Conservation (phyloP, 768 basidiomycete genomes). For the Leccinum sublutescens region DNA sequence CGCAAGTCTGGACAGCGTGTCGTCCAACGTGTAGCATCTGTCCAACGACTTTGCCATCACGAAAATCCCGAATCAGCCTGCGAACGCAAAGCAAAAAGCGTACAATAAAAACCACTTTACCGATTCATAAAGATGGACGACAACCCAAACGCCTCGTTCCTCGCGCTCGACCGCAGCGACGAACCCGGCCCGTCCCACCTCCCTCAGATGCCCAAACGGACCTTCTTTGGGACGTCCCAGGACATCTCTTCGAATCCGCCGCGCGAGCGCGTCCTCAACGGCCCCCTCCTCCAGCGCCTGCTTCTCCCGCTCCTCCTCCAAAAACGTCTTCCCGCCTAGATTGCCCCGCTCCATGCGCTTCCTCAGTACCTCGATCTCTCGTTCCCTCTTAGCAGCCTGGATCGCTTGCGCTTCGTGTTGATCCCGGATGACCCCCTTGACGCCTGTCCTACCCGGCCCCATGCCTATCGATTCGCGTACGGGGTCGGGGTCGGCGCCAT, state of each 20-base stretch:
- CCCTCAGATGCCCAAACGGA: conserved; percentile 74
- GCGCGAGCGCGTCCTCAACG: neutral
- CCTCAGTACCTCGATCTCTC: conserved; percentile 53
- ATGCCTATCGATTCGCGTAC: conserved; percentile 68
- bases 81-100: neutral
- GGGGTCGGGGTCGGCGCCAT: conserved; percentile 25
- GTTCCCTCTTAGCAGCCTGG: conserved; percentile 49
- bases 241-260: conserved; percentile 35
- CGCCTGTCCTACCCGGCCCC: conserved; percentile 84
- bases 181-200: conserved; percentile 74
- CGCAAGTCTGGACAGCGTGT: conserved; percentile 64
- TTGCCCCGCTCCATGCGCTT: conserved; percentile 60
- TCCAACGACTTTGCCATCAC: conserved; percentile 56
- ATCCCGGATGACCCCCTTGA: conserved; percentile 87
- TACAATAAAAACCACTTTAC: conserved; percentile 41
- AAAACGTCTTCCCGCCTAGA: conserved; percentile 66
- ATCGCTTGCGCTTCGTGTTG: conserved; percentile 63
- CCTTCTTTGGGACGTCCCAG: conserved; percentile 52
- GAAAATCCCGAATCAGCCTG: conserved; percentile 5
- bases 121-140: conserved; percentile 82
- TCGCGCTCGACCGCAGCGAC: conserved; percentile 74
- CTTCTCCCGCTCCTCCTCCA: conserved; percentile 74
- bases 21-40: conserved; percentile 70
- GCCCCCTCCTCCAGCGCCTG: conserved; percentile 36
- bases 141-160: conserved; percentile 68